Evolutionary conservation across 148 eudicot species (phyloP), one percentile per base, ranked within the genome.

Genomic region (Dysphania ambrosioides): DNA sequence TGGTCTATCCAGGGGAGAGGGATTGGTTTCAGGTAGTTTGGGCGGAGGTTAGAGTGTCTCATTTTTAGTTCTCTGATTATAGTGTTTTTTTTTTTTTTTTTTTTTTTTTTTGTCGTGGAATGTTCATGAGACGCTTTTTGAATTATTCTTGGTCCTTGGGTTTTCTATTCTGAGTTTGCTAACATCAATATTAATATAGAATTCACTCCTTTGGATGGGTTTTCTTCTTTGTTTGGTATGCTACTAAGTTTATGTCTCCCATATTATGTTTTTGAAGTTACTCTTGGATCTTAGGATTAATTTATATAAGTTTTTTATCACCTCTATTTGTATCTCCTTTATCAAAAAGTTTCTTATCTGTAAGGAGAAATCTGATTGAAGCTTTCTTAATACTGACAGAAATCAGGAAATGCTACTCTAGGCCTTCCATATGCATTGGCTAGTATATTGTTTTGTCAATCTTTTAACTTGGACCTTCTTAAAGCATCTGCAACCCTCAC

Each of bases 391-490:
- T 73, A 51, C 21, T 68, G 34, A 30, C 92, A 95, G 97, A 89
- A 86, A 86, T 88, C 99, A 61, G 97, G 99, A 69, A 92, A 90
- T 82, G 86, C 91, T 75, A 93, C 92, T 68, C 80, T 89, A 66
- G 99, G 97, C 63, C 93, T 96, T 75, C 97, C 99, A 19, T 96
- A 93, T 80, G 99, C 89, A 41, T 79, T 96, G 83, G 99, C 99
- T 23, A 87, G 99, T 82, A 92, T 92, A 57, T 89, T 91, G 31
- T 92, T 88, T 83, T 90, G 97, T 80, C 96, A 96, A 78, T 86
- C 97, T 47, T 90, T 92, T 72, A 90, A 96, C 77, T 81, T 90
- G 89, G 97, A 96, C 82, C 99, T 96, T 84, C 97, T 96, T 41
- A 96, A 89, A 88, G 99, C 99, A 53, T 90, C 97, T 23, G 99